Evolutionary conservation across 2,329 filamentous ascomycete genomes (phyloP), one percentile per base, ranked within the genome.

Genomic region (Beauveria bassiana): DNA sequence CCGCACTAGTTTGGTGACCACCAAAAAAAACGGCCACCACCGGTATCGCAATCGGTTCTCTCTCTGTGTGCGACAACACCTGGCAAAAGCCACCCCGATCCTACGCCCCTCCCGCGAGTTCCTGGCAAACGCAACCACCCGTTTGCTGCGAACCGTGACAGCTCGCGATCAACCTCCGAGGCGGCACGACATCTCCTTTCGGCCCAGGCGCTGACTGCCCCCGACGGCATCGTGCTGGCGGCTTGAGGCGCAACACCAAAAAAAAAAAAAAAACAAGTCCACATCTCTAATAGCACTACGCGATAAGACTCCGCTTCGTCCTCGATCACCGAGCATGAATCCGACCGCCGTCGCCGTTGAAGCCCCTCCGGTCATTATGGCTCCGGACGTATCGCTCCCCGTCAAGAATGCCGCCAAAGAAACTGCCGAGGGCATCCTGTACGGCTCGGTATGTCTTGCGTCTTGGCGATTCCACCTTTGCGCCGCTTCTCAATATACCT

Each of bases 361-460:
- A 43, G 61, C 47, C 28, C 45, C 57, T 52, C 61, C 62, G 46
- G 60, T 61, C 38, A 57, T 64, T 58, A 62, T 64, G 58, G 59
- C 68, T 53, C 58, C 70, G 42, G 66, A 67, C n/a, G 62, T 75
- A 45, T 64, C 68, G 20, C 62, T 72, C 45, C 70, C 69, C 58
- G 66, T 71, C 56, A 78, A 73, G 65, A 75, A 78, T 7, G 77
- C 79, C 34, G 72, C 76, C 10, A 74, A 79, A 67, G 88, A 95
- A 69, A 90, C 91, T 5, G 70, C 93, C 46, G 93, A 96, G 74
- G 93, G 98, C 70, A 85, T 99, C 61, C 71, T 88, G 12, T 98
- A 91, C 73, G 95, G 95, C 72, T 97, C 93, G 63, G 85, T 93
- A 75, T 73, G 87, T 56, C 61, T 55, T 28, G 42, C 22, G n/a